Percentiles rank a stretch among this genome's conserved stretches.
phyloP scores from a whole-genome alignment of 257 asterid genomes.

The Solanum neorickii region DNA sequence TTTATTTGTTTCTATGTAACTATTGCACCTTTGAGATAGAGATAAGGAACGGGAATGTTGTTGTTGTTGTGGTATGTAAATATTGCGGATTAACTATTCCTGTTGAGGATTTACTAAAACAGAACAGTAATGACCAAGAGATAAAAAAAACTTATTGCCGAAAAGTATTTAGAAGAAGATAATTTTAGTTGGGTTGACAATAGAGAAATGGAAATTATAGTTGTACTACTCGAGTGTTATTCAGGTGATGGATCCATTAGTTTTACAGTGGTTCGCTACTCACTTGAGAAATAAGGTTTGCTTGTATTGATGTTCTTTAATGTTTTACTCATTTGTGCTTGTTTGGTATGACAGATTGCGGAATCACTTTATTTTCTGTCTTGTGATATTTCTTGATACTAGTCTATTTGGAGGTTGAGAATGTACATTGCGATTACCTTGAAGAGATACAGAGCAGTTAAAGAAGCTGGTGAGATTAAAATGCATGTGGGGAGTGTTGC shows the following conservation, averaged over 20 bases:
- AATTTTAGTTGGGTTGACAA: background rate
- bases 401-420: slow-evolving; percentile 34
- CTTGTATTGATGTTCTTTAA: background rate
- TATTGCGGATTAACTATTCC: background rate
- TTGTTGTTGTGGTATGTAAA: background rate
- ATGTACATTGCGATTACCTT: slow-evolving; percentile 50
- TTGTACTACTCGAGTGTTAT: background rate
- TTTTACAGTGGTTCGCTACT: background rate
- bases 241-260: background rate
- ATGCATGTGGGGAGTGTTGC: slow-evolving; percentile 70
- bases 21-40: background rate
- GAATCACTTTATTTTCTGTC: background rate
- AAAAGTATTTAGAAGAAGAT: background rate
- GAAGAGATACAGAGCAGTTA: slow-evolving; percentile 26
- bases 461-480: slow-evolving; percentile 32
- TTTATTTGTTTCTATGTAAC: background rate
- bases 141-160: background rate
- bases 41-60: background rate
- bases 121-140: background rate
- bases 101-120: background rate
- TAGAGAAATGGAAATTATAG: background rate
- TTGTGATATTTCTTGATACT: background rate
- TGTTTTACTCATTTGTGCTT: background rate
- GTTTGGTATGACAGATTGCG: background rate
- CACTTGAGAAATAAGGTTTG: background rate